These are phyloP conservation scores for Puccinellia tenuiflora DNA, from an alignment of 176 grass and related monocot genomes.

Conservation along the genomic window DNA sequence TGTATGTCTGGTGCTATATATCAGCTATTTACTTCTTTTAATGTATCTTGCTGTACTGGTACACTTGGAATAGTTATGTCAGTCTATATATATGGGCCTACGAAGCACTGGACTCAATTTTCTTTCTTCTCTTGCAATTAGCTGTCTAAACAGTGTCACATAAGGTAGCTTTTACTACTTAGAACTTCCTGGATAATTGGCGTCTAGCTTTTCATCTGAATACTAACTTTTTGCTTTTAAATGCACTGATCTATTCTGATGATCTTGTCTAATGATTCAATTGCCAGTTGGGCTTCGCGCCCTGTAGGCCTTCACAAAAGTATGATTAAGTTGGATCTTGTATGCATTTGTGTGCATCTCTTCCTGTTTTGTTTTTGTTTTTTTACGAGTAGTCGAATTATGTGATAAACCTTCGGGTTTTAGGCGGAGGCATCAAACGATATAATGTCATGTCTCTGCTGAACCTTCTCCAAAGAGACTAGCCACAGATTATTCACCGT, in stretches of 20 bases:
- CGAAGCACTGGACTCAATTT: no score
- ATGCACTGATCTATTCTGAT: not conserved
- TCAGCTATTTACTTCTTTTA: no score
- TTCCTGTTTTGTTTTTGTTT: not conserved
- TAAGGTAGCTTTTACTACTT: not conserved
- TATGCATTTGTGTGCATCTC: not conserved
- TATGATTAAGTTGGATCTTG: no score
- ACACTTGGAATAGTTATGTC: not conserved
- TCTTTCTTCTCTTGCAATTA: not conserved
- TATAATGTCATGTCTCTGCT: constrained; percentile 28
- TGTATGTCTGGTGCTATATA: no score
- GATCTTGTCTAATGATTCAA: not conserved
- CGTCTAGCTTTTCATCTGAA: not conserved
- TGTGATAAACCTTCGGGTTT: constrained; percentile 64
- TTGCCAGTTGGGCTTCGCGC: no score
- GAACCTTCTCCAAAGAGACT: constrained; percentile 35
- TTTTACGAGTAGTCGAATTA: not conserved
- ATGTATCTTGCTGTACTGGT: not conserved
- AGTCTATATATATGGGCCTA: not conserved
- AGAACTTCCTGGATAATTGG: not conserved
- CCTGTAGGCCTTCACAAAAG: no score
- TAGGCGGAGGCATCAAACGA: constrained; percentile 70
- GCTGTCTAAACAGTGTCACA: not conserved
- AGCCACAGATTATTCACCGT: not conserved
- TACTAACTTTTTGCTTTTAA: not conserved